Conservation (phyloP, 352 stramenopile genomes). For the Globisporangium nodosum region DNA sequence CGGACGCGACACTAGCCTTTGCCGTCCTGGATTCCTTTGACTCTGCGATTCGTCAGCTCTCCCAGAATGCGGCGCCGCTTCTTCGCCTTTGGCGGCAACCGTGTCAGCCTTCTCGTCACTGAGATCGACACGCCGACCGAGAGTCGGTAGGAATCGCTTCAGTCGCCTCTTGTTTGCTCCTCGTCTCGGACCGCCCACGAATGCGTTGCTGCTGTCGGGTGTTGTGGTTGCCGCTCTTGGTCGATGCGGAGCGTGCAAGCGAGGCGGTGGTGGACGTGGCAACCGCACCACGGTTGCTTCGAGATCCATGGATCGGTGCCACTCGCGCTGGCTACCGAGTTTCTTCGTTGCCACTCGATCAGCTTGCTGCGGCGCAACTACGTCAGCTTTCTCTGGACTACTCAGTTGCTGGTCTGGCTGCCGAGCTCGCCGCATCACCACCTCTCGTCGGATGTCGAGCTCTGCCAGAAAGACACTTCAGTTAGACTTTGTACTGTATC, state of each 20-base stretch:
- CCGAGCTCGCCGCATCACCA: slow-evolving; percentile 12
- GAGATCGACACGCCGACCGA: not conserved
- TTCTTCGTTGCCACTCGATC: slow-evolving; percentile 1
- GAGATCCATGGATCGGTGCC: slow-evolving; percentile 10
- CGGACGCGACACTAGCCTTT: not conserved
- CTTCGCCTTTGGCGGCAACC: not conserved
- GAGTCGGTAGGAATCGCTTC: slow-evolving; percentile 9
- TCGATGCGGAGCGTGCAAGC: slow-evolving; percentile 5
- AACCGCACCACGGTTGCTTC: not conserved
- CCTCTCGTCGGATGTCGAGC: slow-evolving; percentile 12
- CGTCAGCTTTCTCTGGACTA: not conserved
- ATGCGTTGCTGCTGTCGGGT: not conserved
- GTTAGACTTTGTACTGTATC: not conserved
- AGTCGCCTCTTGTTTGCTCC: not conserved
- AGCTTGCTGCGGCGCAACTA: not conserved
- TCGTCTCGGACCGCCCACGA: not conserved
- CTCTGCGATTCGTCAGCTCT: not conserved
- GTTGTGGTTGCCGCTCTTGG: not conserved
- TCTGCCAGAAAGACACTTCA: slow-evolving; percentile 6
- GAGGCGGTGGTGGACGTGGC: slow-evolving; percentile 7
- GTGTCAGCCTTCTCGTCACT: not conserved
- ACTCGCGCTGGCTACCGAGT: slow-evolving; percentile 9
- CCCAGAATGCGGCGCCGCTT: not conserved
- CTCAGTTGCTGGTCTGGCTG: not conserved
- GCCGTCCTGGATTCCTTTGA: not conserved